Evolutionary conservation across 169 alveolate species (phyloP), one percentile per base, ranked within the genome.

Genomic region (Plasmodium knowlesi): DNA sequence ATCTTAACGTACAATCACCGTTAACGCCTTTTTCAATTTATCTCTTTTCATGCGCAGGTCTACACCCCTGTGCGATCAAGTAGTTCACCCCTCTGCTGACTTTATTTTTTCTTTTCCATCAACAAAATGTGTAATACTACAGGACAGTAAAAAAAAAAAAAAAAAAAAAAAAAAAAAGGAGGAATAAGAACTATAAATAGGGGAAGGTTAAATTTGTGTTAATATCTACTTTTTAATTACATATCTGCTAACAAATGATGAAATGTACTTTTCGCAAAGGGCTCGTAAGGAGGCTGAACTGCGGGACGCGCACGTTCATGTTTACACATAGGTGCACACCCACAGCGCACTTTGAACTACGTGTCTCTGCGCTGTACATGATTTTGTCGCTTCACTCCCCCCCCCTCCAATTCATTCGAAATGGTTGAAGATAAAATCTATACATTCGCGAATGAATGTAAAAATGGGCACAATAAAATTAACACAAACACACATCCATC

Each of bases 231-330:
- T 30, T 83, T 67, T 84, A 84, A 37, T 39, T 22, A 41, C 37
- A 71, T 70, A 70, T 41, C 76, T 70, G 25, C 71, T 70, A 84
- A 41, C 83, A 70, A 71, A 84, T 22, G 53, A 22, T 71, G 34
- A 32, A 84, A 71, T 41, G 70, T 70, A 30, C 53, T 25, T 67
- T 67, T 67, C 39, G 46, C 67, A 84, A 46, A 70, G 74, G n/a
- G 54, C 74, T 8, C 74, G 28, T 50, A 10, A 2, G 22, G 32
- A 19, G 84, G 84, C 8, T 22, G 39, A 79, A 79, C 54, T 79
- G 57, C 70, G 22, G 43, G 10, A 39, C 16, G 76, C 76, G 76
- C 76, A 67, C 19, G 10, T 67, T 25, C 30, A 67, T 67, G 37
- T 25, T 9, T 67, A 25, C 76, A 67, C 37, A 25, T 67, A 67